Evolutionary conservation across 345 rosid genomes (phyloP), one percentile per base, ranked within the genome.

Genomic region (Eucalyptus shirleyi): DNA sequence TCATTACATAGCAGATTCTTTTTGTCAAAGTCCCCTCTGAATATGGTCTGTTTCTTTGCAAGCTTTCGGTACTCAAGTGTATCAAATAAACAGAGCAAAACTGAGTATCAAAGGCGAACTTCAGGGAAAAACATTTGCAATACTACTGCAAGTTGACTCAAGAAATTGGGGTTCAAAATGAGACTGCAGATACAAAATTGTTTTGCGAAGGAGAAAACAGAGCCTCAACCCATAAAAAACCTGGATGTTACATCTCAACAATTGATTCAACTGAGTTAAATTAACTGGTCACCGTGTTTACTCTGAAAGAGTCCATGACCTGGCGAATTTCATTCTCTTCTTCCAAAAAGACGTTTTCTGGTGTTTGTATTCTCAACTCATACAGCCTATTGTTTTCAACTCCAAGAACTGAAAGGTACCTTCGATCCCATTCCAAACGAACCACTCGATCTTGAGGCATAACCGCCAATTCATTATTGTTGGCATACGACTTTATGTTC

Each of bases 261-360:
- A 40, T 21, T 7, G 16, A 77, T 21, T 77, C 85, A 77, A 77
- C 47, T 40, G 13, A 77, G 16, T 77, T 6, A 40, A 77, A 90
- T 93, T 92, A 95, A 62, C 21, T 93, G 40, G 89, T 37, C 65
- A 97, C 94, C 92, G 93, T 96, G 82, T 95, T 96, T 86, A 97
- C 99, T 87, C 99, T 93, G 89, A 98, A 98, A 44, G 99, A 97
- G 59, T 95, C 97, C 96, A 98, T 95, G 60, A 98, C 98, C 90
- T 92, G 91, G 87, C 99, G 95, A 88, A 98, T 95, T 91, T 96
- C 98, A 87, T 90, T 93, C 86, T 98, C 98, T 89, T 98, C 99
- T 88, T 98, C 97, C 30, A 85, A 88, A 83, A 98, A 98, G 37
- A 98, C 98, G 87, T 89, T 94, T 91, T 97, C 99, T 37, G 99